Evolutionary conservation across 305 asterid genomes (phyloP), one percentile per base, ranked within the genome.

Genomic region (Solanum hybrid): DNA sequence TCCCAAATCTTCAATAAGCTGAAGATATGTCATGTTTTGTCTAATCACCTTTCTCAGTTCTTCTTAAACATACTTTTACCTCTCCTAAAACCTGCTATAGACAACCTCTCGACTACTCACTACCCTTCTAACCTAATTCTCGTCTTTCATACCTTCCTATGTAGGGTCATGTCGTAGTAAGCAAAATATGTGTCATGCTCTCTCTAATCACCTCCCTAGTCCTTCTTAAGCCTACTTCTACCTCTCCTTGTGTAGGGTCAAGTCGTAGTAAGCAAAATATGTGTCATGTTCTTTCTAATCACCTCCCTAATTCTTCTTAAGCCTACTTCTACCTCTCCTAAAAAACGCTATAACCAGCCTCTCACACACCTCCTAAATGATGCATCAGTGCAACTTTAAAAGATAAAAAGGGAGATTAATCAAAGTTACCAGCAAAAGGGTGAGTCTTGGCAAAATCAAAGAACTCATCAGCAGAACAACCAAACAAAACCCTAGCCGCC

Each of bases 391-490:
- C 77, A 70, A 70, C 77, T 24, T 24, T 24, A 70, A 70, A 70
- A 70, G 77, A 10, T 72, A 80, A 39, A 39, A 70, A 27, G 15
- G 38, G 31, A 73, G 37, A 68, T 75, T 14, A 41, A 39, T 68
- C 17, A 27, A 45, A 79, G 57, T 79, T 94, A 97, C 99, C 97
- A 15, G 98, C 95, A 90, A 87, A 92, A 82, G 99, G 98, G 79
- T 92, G 96, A 89, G 92, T 93, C 89, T 94, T 97, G 92, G 96
- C 95, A 70, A 96, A 97, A 90, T 96, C 93, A 89, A 96, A 95
- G 90, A 97, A 94, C 89, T 95, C 97, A 89, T 95, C 97, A 10
- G 98, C 97, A 15, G 98, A 95, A 94, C 99, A 97, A 87, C 99
- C 99, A 93, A 97, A 95, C 92, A 97, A 90, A 88, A 94, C 97